phyloP scores from a whole-genome alignment of 345 rosid genomes.

The Corymbia maculata region DNA sequence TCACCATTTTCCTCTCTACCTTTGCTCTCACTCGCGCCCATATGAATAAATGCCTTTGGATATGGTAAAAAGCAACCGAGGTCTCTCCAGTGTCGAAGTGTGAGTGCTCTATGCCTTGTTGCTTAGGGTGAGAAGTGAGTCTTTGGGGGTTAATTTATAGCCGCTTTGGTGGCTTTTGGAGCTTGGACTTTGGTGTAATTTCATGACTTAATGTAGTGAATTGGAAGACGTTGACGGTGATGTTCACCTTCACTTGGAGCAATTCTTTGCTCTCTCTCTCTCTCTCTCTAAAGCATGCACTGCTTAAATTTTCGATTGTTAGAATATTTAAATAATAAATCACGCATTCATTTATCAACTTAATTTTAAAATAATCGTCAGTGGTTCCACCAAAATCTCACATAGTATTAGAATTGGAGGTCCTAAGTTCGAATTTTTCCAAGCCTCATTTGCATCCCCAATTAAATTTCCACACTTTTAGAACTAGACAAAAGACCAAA shows the following conservation, averaged over 20 bases:
- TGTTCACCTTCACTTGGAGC: neutral
- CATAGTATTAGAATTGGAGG: too few species aligned
- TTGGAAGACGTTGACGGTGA: neutral
- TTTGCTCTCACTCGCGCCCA: neutral
- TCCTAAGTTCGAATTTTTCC: too few species aligned
- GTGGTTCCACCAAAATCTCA: too few species aligned
- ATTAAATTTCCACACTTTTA: too few species aligned
- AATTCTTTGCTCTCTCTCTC: neutral
- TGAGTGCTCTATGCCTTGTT: neutral
- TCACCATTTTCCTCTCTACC: neutral
- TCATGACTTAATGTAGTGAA: neutral
- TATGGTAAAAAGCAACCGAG: neutral
- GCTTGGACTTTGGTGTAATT: neutral
- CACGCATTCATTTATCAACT: too few species aligned
- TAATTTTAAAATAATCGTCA: too few species aligned
- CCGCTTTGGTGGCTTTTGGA: neutral
- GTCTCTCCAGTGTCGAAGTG: neutral
- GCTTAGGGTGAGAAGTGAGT: neutral
- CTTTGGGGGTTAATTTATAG: neutral
- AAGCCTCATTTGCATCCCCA: too few species aligned
- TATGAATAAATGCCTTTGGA: neutral
- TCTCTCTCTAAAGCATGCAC: neutral
- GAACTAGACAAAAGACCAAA: too few species aligned
- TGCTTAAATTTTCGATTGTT: neutral
- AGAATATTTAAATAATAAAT: too few species aligned